Evolutionary conservation across 768 basidiomycete genomes (phyloP).

Genomic region (Agaricus subrufescens): DNA sequence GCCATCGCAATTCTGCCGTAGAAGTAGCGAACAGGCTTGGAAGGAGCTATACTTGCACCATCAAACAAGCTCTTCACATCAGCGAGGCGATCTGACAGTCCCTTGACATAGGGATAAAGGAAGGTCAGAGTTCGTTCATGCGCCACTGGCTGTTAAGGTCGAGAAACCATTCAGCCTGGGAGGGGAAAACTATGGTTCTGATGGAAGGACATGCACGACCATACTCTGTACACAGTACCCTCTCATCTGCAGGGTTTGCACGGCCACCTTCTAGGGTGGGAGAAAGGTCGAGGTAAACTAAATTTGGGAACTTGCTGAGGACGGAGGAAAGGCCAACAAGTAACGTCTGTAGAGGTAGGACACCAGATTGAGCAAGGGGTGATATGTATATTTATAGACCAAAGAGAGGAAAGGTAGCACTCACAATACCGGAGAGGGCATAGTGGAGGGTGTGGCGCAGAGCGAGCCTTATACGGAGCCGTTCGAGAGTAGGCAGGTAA

Average conservation of each 20-base stretch:
- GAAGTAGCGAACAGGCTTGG: not conserved
- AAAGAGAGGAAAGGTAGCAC: constrained; percentile 20
- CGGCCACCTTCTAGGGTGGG: constrained; percentile 48
- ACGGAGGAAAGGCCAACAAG: constrained; percentile 58
- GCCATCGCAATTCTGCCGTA: not conserved
- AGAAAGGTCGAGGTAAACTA: constrained; percentile 55
- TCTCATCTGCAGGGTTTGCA: constrained; percentile 43
- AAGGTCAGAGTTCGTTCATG: not conserved
- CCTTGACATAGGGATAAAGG: not conserved
- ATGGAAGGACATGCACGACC: constrained; percentile 48
- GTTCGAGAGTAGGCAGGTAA: constrained; percentile 44
- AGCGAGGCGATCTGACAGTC: not conserved
- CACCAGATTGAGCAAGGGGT: constrained; percentile 1
- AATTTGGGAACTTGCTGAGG: constrained; percentile 41
- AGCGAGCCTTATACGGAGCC: constrained; percentile 52
- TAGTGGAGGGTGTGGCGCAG: constrained; percentile 63
- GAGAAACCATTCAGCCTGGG: constrained; percentile 46
- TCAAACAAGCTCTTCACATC: not conserved
- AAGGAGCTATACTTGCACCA: constrained; percentile 1
- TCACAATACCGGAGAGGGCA: constrained; percentile 61
- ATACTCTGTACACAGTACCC: constrained; percentile 50
- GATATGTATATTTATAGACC: constrained; percentile 7
- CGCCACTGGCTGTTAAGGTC: constrained; percentile 29
- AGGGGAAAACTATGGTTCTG: constrained; percentile 51
- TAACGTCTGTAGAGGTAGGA: constrained; percentile 37